Evolutionary conservation across 495 filamentous ascomycete genomes (phyloP).

Genomic region (Clohesyomyces aquaticus): DNA sequence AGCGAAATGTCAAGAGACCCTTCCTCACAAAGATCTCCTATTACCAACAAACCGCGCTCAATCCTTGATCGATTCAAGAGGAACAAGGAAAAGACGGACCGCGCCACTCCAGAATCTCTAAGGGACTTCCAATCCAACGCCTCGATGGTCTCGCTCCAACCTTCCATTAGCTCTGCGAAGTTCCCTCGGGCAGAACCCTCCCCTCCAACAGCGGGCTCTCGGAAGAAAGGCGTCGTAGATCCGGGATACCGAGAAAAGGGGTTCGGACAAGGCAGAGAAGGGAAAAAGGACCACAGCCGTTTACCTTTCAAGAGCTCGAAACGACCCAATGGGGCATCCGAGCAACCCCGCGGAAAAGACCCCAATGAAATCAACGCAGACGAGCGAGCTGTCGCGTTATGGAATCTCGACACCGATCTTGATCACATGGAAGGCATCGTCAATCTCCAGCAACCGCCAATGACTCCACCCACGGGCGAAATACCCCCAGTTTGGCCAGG

Average conservation of each 20-base stretch:
- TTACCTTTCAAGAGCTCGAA: conserved; percentile 34
- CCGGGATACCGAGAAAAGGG: conserved; percentile 10
- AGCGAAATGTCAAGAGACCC: conserved; percentile 50
- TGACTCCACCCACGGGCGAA: conserved; percentile 63
- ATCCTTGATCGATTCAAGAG: conserved; percentile 66
- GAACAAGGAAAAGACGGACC: conserved; percentile 57
- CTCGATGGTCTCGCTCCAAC: conserved; percentile 58
- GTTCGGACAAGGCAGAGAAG: conserved; percentile 13
- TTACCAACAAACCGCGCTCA: conserved; percentile 58
- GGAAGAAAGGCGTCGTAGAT: conserved; percentile 20
- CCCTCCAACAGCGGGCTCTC: conserved; percentile 40
- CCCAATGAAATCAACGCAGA: conserved; percentile 41
- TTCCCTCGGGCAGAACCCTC: conserved; percentile 56
- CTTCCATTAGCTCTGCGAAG: conserved; percentile 50
- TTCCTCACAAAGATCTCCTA: conserved; percentile 58
- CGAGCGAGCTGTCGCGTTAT: conserved; percentile 51
- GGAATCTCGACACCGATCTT: conserved; percentile 81
- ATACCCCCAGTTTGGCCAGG: conserved; percentile 59
- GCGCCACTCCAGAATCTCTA: conserved; percentile 50
- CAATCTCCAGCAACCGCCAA: conserved; percentile 57
- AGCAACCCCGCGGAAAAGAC: conserved; percentile 41
- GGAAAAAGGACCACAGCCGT: conserved; percentile 35
- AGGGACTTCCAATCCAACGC: conserved; percentile 60
- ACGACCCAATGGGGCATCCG: conserved; percentile 13
- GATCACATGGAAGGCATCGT: conserved; percentile 84